phyloP scores from a whole-genome alignment of 2,329 filamentous ascomycete species.

The Metarhizium album region DNA sequence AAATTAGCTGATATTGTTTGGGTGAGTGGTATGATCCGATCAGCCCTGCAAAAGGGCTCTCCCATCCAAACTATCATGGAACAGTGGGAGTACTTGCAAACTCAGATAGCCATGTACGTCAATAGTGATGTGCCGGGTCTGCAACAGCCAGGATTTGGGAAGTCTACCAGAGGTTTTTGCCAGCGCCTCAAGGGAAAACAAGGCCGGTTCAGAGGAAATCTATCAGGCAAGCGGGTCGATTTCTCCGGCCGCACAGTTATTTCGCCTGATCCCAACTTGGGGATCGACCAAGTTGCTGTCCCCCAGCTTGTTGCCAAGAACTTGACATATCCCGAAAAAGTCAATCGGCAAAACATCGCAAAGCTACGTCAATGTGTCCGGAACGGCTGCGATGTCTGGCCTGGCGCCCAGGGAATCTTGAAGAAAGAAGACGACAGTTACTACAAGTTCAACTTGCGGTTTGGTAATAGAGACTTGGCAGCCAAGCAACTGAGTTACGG shows the following conservation, averaged over 20 bases:
- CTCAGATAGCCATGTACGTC: constrained; percentile 95
- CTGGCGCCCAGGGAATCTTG: constrained; percentile 74
- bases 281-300: constrained; percentile 88
- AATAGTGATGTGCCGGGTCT: constrained; percentile 93
- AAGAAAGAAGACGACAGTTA: constrained; percentile 58
- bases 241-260: constrained; percentile 98
- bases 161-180: constrained; percentile 85
- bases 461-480: constrained; percentile 58
- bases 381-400: constrained; percentile 70
- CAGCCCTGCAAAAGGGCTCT: constrained; percentile 72
- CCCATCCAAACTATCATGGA: constrained; percentile 88
- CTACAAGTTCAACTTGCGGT: constrained; percentile 64
- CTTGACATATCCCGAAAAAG: constrained; percentile 86
- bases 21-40: constrained; percentile 77
- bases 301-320: constrained; percentile 90
- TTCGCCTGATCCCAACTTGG: constrained; percentile 88
- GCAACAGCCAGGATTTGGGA: constrained; percentile 78
- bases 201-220: constrained; percentile 89
- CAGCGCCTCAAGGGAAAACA: constrained; percentile 96
- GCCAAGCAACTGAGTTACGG: constrained; percentile 68
- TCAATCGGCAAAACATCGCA: constrained; percentile 73
- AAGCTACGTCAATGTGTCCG: constrained; percentile 65
- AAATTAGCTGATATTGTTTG: constrained; percentile 96
- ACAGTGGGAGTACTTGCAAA: constrained; percentile 93
- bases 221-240: constrained; percentile 96